phyloP scores from a whole-genome alignment of 768 basidiomycete species.

The Agaricus subrufescens region DNA sequence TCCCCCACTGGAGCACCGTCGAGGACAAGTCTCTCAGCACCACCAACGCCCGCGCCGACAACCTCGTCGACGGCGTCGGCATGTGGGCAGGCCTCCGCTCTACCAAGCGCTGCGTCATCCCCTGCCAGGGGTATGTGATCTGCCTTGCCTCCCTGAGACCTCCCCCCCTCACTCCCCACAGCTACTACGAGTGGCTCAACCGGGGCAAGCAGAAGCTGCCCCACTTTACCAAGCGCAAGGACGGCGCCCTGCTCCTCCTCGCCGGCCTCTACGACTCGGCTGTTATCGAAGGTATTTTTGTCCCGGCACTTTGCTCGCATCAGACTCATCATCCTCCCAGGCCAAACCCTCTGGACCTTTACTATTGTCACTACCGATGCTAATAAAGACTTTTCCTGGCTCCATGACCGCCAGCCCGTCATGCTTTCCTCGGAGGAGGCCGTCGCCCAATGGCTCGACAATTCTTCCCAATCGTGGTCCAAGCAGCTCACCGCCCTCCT shows the following conservation, averaged over 20 bases:
- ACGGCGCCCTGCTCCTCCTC: slow-evolving; percentile 69
- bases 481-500: slow-evolving; percentile 54
- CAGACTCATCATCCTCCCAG: slow-evolving; percentile 24
- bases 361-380: slow-evolving; percentile 86
- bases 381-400: slow-evolving; percentile 67
- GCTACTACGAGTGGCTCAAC: slow-evolving; percentile 94
- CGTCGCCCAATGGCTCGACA: slow-evolving; percentile 76
- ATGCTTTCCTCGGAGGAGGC: slow-evolving; percentile 63
- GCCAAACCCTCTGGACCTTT: slow-evolving; percentile 68
- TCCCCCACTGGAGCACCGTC: slow-evolving; percentile 77
- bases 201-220: slow-evolving; percentile 78
- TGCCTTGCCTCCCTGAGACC: slow-evolving; percentile 1
- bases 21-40: slow-evolving; percentile 75
- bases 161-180: slow-evolving; percentile 20
- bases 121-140: slow-evolving; percentile 43
- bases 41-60: slow-evolving; percentile 88
- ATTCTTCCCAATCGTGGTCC: slow-evolving; percentile 61
- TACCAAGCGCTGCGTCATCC: slow-evolving; percentile 78
- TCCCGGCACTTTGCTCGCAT: neutral
- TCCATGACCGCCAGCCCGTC: slow-evolving; percentile 90
- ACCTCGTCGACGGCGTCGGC: slow-evolving; percentile 65
- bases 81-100: slow-evolving; percentile 87
- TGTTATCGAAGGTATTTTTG: slow-evolving; percentile 54
- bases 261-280: slow-evolving; percentile 84
- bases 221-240: slow-evolving; percentile 71